Conservation (phyloP, 805 yeast genomes). For the Torulaspora quercuum region DNA sequence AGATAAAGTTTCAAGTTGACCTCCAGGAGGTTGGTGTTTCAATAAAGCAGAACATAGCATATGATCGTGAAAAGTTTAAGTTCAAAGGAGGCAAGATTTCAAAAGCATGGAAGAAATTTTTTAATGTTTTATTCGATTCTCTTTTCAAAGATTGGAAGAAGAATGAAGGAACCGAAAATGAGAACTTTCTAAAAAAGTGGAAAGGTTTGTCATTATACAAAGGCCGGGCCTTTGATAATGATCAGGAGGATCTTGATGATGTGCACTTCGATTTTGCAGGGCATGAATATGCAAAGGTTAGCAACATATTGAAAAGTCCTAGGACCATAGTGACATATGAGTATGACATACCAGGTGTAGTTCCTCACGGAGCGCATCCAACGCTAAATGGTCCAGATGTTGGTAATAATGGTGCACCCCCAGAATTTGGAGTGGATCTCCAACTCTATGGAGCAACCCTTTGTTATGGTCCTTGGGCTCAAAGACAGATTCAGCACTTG, state of each 20-base stretch:
- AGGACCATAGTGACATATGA: conserved; percentile 53
- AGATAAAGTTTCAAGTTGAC: conserved; percentile 43
- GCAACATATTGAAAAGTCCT: conserved; percentile 63
- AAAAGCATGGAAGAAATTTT: conserved; percentile 26
- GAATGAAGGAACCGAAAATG: conserved; percentile 10
- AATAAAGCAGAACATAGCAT: conserved; percentile 69
- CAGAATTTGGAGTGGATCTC: conserved; percentile 59
- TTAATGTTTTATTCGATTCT: conserved; percentile 13
- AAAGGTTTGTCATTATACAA: conserved; percentile 69
- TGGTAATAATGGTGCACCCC: conserved; percentile 57
- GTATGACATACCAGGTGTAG: conserved; percentile 69
- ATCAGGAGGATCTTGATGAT: conserved; percentile 34
- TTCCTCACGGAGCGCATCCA: conserved; percentile 41
- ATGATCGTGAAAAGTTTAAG: conserved; percentile 38
- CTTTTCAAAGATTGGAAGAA: conserved; percentile 5
- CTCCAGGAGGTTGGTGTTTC: conserved; percentile 54
- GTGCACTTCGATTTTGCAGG: conserved; percentile 35
- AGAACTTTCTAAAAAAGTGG: conserved; percentile 50
- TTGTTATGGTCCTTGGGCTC: conserved; percentile 95
- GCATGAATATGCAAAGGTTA: conserved; percentile 79
- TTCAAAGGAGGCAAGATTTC: conserved; percentile 24
- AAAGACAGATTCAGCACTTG: conserved; percentile 68
- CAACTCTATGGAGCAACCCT: conserved; percentile 58
- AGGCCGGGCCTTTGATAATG: conserved; percentile 39
- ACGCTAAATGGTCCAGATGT: conserved; percentile 49